Evolutionary conservation across 352 stramenopile species (phyloP), one percentile per base, ranked within the genome.

Genomic region (Globisporangium irregulare): DNA sequence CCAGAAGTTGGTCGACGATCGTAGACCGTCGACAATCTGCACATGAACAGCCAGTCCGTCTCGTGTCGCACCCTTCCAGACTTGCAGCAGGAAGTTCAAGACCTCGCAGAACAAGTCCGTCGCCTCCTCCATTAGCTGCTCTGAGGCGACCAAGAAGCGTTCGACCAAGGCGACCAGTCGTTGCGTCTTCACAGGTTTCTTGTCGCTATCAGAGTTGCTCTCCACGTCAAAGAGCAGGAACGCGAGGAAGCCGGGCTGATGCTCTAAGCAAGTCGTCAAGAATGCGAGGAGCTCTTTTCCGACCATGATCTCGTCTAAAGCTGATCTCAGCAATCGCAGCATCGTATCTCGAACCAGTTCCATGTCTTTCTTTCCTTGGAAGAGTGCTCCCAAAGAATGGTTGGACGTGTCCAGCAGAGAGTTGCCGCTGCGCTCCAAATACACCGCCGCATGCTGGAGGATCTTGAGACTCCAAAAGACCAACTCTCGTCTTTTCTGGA

Each of bases 231-330:
- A 80, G 0, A 90, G 67, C 2, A 92, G 54, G 15, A 81, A 68
- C 8, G 82, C 80, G 6, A 92, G 72, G 46, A 92, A 92, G 7
- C 77, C 78, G 9, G 81, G 84, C 48, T 92, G 84, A 57, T 84
- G 73, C 29, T 87, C 73, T 24, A 92, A 63, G 10, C 75, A 90
- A 56, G 77, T 64, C 0, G 79, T 86, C 24, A 92, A 59, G 57
- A 92, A 62, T 32, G 78, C 71, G 68, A 92, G 64, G 14, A 89
- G 54, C 57, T 82, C 75, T 46, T 81, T 88, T 22, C 71, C 70
- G 25, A 84, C 20, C 20, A 54, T 27, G 4, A 63, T n/a, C 25
- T 79, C 65, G 14, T 63, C 59, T 20, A 68, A 55, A 18, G 75
- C 78, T 0, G 71, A 65, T 22, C 76, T 74, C 41, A 89, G 58